Evolutionary conservation across 495 filamentous ascomycete genomes (phyloP), one percentile per base, ranked within the genome.

Genomic region (Xylaria flabelliformis): DNA sequence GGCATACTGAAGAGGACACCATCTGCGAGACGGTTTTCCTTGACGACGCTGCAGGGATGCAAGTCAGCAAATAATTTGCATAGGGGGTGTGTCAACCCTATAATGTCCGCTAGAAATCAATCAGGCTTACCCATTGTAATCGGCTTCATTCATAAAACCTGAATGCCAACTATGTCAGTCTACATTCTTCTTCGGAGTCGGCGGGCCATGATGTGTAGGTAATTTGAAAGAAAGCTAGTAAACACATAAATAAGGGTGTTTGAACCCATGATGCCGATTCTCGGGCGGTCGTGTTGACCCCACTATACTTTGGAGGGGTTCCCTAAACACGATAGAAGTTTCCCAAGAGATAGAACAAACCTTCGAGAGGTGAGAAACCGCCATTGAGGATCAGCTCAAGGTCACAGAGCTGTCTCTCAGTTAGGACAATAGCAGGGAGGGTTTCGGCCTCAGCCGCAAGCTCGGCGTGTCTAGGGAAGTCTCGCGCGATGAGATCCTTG

Each of bases 61-160:
- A 74, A 29, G 69, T 76, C 36, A 75, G 67, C 21, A 29, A 12
- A n/a, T 48, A 70, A 29, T 72, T 55, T 51, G 71, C 71, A 58
- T 56, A 39, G 59, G 50, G 34, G 64, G 24, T 17, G 7, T 21
- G 4, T 55, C 42, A 59, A 53, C n/a, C 29, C 34, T 19, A 0
- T 53, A 41, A 19, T 34, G 39, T 64, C 41, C 21, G 48, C 26
- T 50, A 13, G 29, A 15, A 32, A 50, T 39, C 19, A 41, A 50
- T 39, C 19, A 41, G 56, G 80, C 85, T 70, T 91, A 97, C 94
- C 93, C 88, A 84, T 97, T 91, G 84, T 97, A 99, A 81, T 99
- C 95, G 82, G 92, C 91, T 87, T 98, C 89, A 81, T 90, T 97
- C 93, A 99, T 93, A 85, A 99, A 99, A 77, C 95, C 94, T 97